These are phyloP conservation scores for Ophiostoma sp. DNA, from an alignment of 2,329 filamentous ascomycete species.

Conservation along the genomic window DNA sequence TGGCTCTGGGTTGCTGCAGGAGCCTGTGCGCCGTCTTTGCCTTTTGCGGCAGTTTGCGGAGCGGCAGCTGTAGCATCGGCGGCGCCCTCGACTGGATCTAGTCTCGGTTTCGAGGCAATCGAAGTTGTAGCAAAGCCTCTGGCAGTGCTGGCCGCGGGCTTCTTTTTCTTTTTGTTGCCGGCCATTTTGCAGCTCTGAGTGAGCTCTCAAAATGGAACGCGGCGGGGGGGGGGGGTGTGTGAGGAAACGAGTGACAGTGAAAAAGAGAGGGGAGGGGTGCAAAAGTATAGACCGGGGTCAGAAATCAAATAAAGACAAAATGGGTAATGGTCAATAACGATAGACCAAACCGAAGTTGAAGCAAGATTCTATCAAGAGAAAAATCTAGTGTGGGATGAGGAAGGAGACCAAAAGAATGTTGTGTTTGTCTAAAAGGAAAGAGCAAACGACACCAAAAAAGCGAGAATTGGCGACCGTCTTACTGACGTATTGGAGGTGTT, in stretches of 20 bases:
- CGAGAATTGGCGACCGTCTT: constrained; percentile 3
- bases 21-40: constrained; percentile 24
- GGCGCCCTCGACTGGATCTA: constrained; percentile 52
- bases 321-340: neutral
- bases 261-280: neutral
- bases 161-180: constrained; percentile 84
- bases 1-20: constrained; percentile 25
- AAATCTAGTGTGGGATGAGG: constrained; percentile 11
- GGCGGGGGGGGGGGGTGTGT: constrained; percentile 13
- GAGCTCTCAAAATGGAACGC: constrained; percentile 20
- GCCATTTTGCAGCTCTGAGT: constrained; percentile 56
- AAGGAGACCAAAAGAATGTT: neutral
- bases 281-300: neutral
- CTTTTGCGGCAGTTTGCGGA: constrained; percentile 15
- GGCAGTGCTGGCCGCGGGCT: constrained; percentile 80
- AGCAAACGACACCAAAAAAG: constrained; percentile 5
- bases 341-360: neutral
- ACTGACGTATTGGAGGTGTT: constrained; percentile 18
- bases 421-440: constrained; percentile 3
- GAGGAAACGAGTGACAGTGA: neutral
- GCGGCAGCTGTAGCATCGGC: constrained; percentile 32
- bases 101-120: constrained; percentile 76
- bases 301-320: neutral
- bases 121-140: constrained; percentile 94
- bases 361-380: neutral